Evolutionary conservation across 2,329 filamentous ascomycete species (phyloP).

Genomic region (Bipolaris gigantea): DNA sequence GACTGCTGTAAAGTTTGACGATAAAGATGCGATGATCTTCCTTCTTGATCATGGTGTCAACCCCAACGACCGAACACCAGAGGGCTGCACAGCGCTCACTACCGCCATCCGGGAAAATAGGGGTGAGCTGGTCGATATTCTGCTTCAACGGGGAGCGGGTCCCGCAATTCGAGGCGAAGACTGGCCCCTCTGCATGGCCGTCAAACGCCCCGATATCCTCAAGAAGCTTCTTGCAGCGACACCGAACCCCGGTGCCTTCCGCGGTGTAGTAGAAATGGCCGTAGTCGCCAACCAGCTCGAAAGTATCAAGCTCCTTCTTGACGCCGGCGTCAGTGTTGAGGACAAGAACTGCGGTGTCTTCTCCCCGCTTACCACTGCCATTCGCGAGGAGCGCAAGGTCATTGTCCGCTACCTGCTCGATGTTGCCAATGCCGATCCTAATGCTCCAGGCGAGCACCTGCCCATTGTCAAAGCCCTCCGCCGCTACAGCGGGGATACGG

Average conservation of each 20-base stretch:
- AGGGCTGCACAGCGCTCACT: slow-evolving; percentile 64
- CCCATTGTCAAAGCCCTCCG: slow-evolving; percentile 71
- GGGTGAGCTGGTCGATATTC: slow-evolving; percentile 60
- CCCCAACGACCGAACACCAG: slow-evolving; percentile 61
- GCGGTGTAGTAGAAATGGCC: slow-evolving; percentile 68
- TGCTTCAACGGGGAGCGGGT: slow-evolving; percentile 62
- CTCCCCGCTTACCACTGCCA: slow-evolving; percentile 67
- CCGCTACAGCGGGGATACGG: slow-evolving; percentile 60
- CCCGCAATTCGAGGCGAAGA: slow-evolving; percentile 66
- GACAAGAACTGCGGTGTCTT: slow-evolving; percentile 75
- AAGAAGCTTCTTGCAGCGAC: slow-evolving; percentile 60
- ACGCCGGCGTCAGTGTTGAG: slow-evolving; percentile 67
- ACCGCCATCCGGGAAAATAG: slow-evolving; percentile 66
- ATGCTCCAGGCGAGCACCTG: slow-evolving; percentile 69
- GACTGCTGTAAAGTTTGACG: slow-evolving; percentile 64
- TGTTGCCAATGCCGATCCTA: slow-evolving; percentile 65
- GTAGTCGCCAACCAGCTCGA: slow-evolving; percentile 68
- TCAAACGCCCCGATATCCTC: slow-evolving; percentile 62
- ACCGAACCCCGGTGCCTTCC: slow-evolving; percentile 62
- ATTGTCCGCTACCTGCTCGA: slow-evolving; percentile 65
- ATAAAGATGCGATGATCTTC: slow-evolving; percentile 62
- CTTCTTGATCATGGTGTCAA: slow-evolving; percentile 63
- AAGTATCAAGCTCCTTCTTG: slow-evolving; percentile 66
- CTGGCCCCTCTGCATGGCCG: slow-evolving; percentile 72
- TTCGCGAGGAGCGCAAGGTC: slow-evolving; percentile 63